Percentiles rank a stretch among this genome's conserved stretches.
These are phyloP conservation scores for Penicillium thymicola DNA, from an alignment of 2,329 filamentous ascomycete genomes.

Conservation along the genomic window DNA sequence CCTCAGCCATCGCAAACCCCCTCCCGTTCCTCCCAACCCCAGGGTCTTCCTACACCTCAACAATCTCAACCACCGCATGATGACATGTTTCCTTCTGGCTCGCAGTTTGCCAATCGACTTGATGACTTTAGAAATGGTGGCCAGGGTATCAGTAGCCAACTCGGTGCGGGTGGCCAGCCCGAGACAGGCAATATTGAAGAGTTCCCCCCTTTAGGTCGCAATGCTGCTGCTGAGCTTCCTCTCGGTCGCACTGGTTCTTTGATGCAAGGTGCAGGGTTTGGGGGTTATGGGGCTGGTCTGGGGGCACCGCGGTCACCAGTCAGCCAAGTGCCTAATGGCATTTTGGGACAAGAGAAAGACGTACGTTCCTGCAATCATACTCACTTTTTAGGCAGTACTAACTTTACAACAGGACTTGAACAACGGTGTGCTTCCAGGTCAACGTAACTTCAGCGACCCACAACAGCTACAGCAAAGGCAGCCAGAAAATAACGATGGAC, in stretches of 20 bases:
- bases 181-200: slow-evolving; percentile 58
- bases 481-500: slow-evolving; percentile 34
- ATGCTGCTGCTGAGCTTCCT: slow-evolving; percentile 49
- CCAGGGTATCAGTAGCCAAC: slow-evolving; percentile 52
- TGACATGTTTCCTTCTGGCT: slow-evolving; percentile 46
- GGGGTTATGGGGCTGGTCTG: slow-evolving; percentile 38
- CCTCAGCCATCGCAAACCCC: slow-evolving; percentile 43
- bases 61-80: slow-evolving; percentile 48
- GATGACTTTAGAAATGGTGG: slow-evolving; percentile 58
- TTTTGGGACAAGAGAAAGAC: slow-evolving; percentile 44
- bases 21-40: slow-evolving; percentile 40
- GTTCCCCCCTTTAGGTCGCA: slow-evolving; percentile 58
- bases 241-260: slow-evolving; percentile 50
- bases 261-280: slow-evolving; percentile 50
- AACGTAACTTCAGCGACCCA: slow-evolving; percentile 32
- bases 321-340: slow-evolving; percentile 42
- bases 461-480: slow-evolving; percentile 37
- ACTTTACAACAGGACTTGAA: slow-evolving; percentile 34
- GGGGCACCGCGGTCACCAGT: slow-evolving; percentile 43
- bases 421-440: slow-evolving; percentile 32
- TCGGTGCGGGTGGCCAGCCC: slow-evolving; percentile 50
- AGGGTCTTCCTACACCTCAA: slow-evolving; percentile 41
- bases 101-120: slow-evolving; percentile 51
- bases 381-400: slow-evolving; percentile 6
- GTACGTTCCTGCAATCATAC: slow-evolving; percentile 8